Base-by-base conservation (phyloP, 306 rosid species). In the Trichosanthes cucumerina region DNA sequence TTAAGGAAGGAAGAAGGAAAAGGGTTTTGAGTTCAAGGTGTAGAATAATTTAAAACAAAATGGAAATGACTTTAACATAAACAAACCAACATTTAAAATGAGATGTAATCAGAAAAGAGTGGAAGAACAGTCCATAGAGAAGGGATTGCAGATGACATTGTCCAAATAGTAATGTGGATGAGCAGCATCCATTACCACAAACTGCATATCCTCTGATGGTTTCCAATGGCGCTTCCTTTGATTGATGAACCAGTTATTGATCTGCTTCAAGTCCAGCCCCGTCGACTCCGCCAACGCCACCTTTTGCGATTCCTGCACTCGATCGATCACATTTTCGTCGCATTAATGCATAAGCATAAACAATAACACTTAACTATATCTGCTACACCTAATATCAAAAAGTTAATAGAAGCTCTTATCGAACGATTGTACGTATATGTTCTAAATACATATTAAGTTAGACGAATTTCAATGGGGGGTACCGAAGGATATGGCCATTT, bases 171-270 rank as follows among this genome's bases (percentile, higher is more conserved):
- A 69, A 41, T 84, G 83, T 43, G 85, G 81, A 71, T 62, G 83
- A 60, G 63, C 39, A 1, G 86, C 73, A 38, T 88, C 91, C 86
- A 84, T 68, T 82, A 84, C 76, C 8, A 79, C 84, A 49, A 76
- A 84, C 38, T 84, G 88, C 89, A 82, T 76, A 26, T 84, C 86
- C 73, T 84, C 88, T 0, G 89, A 76, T 21, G 89, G 89, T 79
- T 86, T 88, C 91, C 89, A 88, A 57, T 88, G 91, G 79, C 89
- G 84, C 72, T 87, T 87, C 47, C 88, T 81, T 78, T 83, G 90
- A 58, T 87, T 87, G 23, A 87, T 87, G 69, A 87, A 87, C 90
- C 90, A 87, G 66, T 87, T 87, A 72, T 87, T 87, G 43, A 88
- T 82, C 85, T 88, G 91, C 41, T 88, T 86, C 85, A 84, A 75